Conservation (phyloP, 768 basidiomycete species). For the Hirschioporus abietinus region DNA sequence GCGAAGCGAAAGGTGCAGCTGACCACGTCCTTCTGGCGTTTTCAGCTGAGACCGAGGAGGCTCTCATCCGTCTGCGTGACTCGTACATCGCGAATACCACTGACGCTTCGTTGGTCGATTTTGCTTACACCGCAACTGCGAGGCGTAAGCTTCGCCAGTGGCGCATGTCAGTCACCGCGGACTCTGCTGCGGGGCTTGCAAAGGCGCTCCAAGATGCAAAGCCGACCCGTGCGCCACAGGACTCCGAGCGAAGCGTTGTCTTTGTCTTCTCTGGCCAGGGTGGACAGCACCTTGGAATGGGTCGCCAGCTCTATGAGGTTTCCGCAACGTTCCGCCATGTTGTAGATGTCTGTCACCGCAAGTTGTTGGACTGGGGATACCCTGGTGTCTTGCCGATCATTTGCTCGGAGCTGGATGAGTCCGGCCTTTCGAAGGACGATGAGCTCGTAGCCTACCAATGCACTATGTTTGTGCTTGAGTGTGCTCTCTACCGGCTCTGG, state of each 20-base stretch:
- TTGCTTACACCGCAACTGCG: conserved; percentile 66
- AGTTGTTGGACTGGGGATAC: conserved; percentile 45
- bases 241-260: conserved; percentile 31
- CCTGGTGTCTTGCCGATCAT: conserved; percentile 45
- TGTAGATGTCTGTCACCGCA: conserved; percentile 55
- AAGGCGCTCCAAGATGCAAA: conserved; percentile 35
- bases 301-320: conserved; percentile 44
- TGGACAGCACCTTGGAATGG: conserved; percentile 64
- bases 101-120: conserved; percentile 32
- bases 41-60: conserved; percentile 49
- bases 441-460: conserved; percentile 45
- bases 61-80: conserved; percentile 42
- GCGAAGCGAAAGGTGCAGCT: not conserved
- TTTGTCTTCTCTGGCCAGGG: conserved; percentile 79
- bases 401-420: conserved; percentile 21
- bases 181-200: conserved; percentile 39
- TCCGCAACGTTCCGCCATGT: conserved; percentile 41
- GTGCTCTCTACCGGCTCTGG: conserved; percentile 60
- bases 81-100: conserved; percentile 29
- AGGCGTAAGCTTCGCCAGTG: conserved; percentile 52
- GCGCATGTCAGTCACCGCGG: conserved; percentile 46
- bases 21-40: conserved; percentile 20
- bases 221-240: conserved; percentile 19
- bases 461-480: conserved; percentile 58
- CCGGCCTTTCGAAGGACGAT: conserved; percentile 20